phyloP scores from a whole-genome alignment of 2,329 filamentous ascomycete genomes.

The Microdochium trichocladiopsis region DNA sequence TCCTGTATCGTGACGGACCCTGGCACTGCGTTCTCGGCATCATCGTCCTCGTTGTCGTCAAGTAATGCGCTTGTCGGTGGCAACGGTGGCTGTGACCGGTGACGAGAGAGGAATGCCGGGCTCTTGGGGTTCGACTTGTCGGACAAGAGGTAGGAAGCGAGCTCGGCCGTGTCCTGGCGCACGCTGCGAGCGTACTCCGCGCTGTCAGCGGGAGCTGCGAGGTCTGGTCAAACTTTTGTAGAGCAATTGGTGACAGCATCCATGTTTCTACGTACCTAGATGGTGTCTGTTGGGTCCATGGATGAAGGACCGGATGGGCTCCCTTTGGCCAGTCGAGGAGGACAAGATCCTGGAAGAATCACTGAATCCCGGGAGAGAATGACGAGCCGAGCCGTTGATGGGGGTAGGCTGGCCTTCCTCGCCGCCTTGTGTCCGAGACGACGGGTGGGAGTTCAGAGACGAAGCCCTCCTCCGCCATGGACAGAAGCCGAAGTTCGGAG shows the following conservation, averaged over 20 bases:
- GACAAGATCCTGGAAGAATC: slow-evolving; percentile 19
- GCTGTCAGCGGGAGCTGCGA: slow-evolving; percentile 52
- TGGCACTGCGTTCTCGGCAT: too few species aligned
- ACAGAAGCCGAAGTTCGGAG: slow-evolving; percentile 36
- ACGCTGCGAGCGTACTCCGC: slow-evolving; percentile 71
- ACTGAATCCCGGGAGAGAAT: slow-evolving; percentile 29
- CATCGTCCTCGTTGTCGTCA: slow-evolving; percentile 13
- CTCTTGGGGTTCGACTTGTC: slow-evolving; percentile 43
- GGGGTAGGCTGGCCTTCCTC: slow-evolving; percentile 20
- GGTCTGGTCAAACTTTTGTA: slow-evolving; percentile 7
- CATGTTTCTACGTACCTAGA: slow-evolving; percentile 35
- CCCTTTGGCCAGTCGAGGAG: slow-evolving; percentile 40
- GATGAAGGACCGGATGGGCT: slow-evolving; percentile 66
- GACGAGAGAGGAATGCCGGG: slow-evolving; percentile 34
- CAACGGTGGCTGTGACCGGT: slow-evolving; percentile 16
- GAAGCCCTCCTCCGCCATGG: slow-evolving; percentile 38
- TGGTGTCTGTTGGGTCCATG: slow-evolving; percentile 56
- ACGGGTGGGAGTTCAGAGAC: slow-evolving; percentile 16
- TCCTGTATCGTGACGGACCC: slow-evolving; percentile 21
- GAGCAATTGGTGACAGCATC: neutral
- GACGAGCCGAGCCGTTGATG: slow-evolving; percentile 18
- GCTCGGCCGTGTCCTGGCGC: slow-evolving; percentile 78
- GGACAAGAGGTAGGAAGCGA: slow-evolving; percentile 75
- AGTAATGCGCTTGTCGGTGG: slow-evolving; percentile 17
- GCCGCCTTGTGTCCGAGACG: slow-evolving; percentile 21